phyloP scores from a whole-genome alignment of 345 rosid species.

The Linum tenue region DNA sequence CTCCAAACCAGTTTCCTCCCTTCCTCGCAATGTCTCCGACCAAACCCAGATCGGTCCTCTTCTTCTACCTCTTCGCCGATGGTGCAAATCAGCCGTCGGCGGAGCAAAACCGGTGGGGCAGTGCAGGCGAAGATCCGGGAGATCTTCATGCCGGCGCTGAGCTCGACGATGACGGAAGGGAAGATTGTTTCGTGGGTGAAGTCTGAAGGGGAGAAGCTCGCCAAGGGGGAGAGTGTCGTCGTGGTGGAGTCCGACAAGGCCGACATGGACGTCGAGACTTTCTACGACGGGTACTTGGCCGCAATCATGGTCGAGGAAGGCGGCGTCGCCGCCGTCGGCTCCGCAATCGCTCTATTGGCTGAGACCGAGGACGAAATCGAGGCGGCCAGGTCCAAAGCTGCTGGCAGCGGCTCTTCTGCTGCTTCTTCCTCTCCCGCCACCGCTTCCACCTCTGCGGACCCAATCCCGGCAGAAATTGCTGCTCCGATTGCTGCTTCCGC shows the following conservation, averaged over 20 bases:
- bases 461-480: no score
- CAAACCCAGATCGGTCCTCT: not conserved
- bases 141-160: conserved; percentile 98
- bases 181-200: conserved; percentile 92
- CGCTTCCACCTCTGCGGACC: conserved; percentile 1
- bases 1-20: conserved; percentile 57
- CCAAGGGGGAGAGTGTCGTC: conserved; percentile 87
- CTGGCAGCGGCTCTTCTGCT: conserved; percentile 21
- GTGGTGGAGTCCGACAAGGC: conserved; percentile 96
- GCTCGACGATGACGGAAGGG: conserved; percentile 95
- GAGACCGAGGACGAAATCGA: conserved; percentile 69
- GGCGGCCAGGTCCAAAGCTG: conserved; percentile 60
- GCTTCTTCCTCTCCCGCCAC: conserved; percentile 4
- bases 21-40: conserved; percentile 25
- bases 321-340: conserved; percentile 83
- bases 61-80: conserved; percentile 9
- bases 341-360: conserved; percentile 86
- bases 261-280: conserved; percentile 97
- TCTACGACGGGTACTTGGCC: conserved; percentile 86
- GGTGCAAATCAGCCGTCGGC: conserved; percentile 15
- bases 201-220: conserved; percentile 83
- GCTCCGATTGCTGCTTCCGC: not conserved
- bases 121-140: conserved; percentile 78
- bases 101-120: conserved; percentile 4
- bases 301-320: conserved; percentile 94